These are phyloP conservation scores for Salix arbutifolia DNA, from an alignment of 345 rosid species.

Conservation along the genomic window DNA sequence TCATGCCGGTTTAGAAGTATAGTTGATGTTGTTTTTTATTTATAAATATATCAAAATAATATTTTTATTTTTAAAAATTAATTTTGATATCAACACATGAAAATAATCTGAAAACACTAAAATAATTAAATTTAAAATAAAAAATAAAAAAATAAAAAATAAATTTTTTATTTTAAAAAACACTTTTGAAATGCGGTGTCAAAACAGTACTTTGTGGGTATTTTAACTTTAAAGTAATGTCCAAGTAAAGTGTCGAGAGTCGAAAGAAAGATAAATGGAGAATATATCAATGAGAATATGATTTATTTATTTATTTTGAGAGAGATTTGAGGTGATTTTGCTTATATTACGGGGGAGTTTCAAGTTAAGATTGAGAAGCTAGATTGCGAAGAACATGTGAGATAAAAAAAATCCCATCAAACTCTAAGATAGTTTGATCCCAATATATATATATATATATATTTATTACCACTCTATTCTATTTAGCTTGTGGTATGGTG, in stretches of 20 bases:
- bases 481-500: not conserved
- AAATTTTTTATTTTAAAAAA: no score
- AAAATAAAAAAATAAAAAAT: no score
- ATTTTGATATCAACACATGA: no score
- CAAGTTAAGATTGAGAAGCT: not conserved
- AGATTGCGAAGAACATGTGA: not conserved
- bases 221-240: slow-evolving; percentile 20
- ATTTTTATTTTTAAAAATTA: no score
- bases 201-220: not conserved
- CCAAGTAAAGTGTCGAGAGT: slow-evolving; percentile 16
- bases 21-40: no score
- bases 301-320: not conserved
- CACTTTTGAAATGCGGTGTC: rapidly evolving
- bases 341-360: not conserved
- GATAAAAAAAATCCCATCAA: not conserved
- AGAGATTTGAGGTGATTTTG: not conserved
- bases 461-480: not conserved
- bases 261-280: slow-evolving; percentile 7
- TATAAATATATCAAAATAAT: no score
- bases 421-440: not conserved
- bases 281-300: not conserved
- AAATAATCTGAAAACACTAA: no score
- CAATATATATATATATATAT: not conserved
- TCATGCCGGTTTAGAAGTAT: not conserved
- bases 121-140: no score